Conservation (phyloP, 352 stramenopile genomes). For the Phytophthora brassicae region DNA sequence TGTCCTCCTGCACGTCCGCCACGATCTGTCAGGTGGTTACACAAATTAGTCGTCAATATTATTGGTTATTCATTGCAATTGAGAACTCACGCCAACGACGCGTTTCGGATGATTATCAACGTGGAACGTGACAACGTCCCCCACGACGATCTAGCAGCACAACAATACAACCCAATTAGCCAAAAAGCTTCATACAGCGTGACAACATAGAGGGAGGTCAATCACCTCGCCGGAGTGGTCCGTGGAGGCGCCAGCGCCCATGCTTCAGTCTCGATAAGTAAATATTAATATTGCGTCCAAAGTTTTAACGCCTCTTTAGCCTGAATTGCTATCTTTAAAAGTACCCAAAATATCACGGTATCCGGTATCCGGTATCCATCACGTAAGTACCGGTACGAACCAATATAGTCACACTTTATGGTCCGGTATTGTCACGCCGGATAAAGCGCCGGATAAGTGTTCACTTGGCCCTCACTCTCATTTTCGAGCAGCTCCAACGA, state of each 20-base stretch:
- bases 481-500: slow-evolving; percentile 20
- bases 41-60: slow-evolving; percentile 3
- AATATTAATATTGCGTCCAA: too few relatives aligned
- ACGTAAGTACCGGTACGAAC: too few relatives aligned
- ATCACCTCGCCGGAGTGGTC: slow-evolving; percentile 34
- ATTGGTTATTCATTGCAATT: background rate
- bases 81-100: slow-evolving; percentile 49
- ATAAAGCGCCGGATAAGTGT: background rate
- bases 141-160: slow-evolving; percentile 52
- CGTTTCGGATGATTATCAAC: slow-evolving; percentile 49
- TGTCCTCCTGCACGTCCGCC: slow-evolving; percentile 43
- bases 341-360: too few relatives aligned
- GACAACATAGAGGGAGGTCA: background rate
- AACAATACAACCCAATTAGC: slow-evolving; percentile 1
- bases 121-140: slow-evolving; percentile 60
- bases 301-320: slow-evolving; percentile 13
- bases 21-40: slow-evolving; percentile 51
- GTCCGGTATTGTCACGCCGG: background rate
- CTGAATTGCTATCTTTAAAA: slow-evolving; percentile 17
- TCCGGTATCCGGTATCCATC: background rate
- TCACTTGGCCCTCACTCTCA: slow-evolving; percentile 17
- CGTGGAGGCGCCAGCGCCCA: slow-evolving; percentile 43
- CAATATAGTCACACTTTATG: background rate
- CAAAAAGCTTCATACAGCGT: background rate
- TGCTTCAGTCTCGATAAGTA: slow-evolving; percentile 12